Percentiles rank a stretch among this genome's conserved stretches.
Evolutionary conservation across 2,329 filamentous ascomycete genomes (phyloP).

Genomic region (Karstenula rhodostoma): DNA sequence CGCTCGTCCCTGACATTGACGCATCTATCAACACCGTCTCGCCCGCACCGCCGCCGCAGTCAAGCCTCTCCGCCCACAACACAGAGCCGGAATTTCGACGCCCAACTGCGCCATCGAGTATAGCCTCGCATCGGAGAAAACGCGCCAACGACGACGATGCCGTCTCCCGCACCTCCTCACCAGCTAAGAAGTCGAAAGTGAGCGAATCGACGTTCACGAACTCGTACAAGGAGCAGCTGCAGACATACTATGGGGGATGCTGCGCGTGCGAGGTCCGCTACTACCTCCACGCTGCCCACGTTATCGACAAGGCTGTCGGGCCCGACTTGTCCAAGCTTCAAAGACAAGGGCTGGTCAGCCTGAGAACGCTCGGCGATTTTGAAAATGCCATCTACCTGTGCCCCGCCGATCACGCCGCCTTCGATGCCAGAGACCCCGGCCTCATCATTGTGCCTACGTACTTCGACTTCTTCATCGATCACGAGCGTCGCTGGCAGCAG

Average conservation of each 20-base stretch:
- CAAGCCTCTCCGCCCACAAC: not conserved
- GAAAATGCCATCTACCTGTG: slow-evolving; percentile 3
- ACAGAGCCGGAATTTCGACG: slow-evolving; percentile 5
- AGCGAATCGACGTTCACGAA: slow-evolving; percentile 7
- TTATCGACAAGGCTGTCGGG: not conserved
- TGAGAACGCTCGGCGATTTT: not conserved
- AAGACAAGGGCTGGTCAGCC: slow-evolving; percentile 5
- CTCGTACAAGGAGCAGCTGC: slow-evolving; percentile 9
- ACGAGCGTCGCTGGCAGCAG: slow-evolving; percentile 6
- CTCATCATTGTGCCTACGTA: slow-evolving; percentile 10
- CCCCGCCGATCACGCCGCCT: slow-evolving; percentile 2
- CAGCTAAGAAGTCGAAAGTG: not conserved
- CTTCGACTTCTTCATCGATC: slow-evolving; percentile 12
- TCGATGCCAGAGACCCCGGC: slow-evolving; percentile 3
- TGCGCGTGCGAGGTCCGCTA: slow-evolving; percentile 2
- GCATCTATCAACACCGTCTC: slow-evolving; percentile 6
- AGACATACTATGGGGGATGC: slow-evolving; percentile 1
- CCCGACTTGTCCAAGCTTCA: slow-evolving; percentile 1
- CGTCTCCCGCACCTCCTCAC: slow-evolving; percentile 11
- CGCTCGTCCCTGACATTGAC: slow-evolving; percentile 11
- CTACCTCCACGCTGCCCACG: slow-evolving; percentile 1
- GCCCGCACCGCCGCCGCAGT: slow-evolving; percentile 2
- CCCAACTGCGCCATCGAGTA: too few relatives aligned
- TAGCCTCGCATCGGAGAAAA: too few relatives aligned
- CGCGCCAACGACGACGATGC: too few relatives aligned